These are phyloP conservation scores for Vitis amurensis DNA, from an alignment of 164 flowering plant species.

Conservation along the genomic window DNA sequence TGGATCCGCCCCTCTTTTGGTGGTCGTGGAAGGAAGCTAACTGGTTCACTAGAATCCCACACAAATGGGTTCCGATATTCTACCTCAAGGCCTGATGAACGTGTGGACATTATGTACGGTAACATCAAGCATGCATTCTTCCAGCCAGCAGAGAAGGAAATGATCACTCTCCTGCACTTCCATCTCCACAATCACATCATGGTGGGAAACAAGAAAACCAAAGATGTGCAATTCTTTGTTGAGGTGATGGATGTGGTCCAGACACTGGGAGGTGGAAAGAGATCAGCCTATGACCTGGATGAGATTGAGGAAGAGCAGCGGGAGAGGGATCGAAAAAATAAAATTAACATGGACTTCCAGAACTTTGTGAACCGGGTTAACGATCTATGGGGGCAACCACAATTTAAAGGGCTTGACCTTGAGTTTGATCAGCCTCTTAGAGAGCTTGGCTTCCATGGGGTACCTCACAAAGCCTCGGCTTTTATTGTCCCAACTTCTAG, in stretches of 20 bases:
- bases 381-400: slow-evolving; percentile 77
- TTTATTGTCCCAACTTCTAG: slow-evolving; percentile 80
- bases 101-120: slow-evolving; percentile 67
- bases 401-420: slow-evolving; percentile 53
- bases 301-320: slow-evolving; percentile 86
- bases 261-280: slow-evolving; percentile 69
- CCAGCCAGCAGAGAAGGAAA: slow-evolving; percentile 84
- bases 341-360: slow-evolving; percentile 68
- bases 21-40: slow-evolving; percentile 69
- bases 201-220: slow-evolving; percentile 86
- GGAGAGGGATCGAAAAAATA: slow-evolving; percentile 76
- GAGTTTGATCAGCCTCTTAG: slow-evolving; percentile 88
- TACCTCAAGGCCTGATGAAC: slow-evolving; percentile 67
- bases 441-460: slow-evolving; percentile 89
- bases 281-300: slow-evolving; percentile 86
- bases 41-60: slow-evolving; percentile 77
- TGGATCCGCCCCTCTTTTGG: slow-evolving; percentile 80
- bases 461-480: slow-evolving; percentile 68
- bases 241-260: slow-evolving; percentile 93
- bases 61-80: slow-evolving; percentile 74
- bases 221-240: slow-evolving; percentile 79
- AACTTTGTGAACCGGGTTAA: slow-evolving; percentile 70
- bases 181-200: slow-evolving; percentile 85
- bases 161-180: slow-evolving; percentile 77
- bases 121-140: slow-evolving; percentile 87